Evolutionary conservation across 768 basidiomycete genomes (phyloP).

Genomic region (Calvatia gigantea): DNA sequence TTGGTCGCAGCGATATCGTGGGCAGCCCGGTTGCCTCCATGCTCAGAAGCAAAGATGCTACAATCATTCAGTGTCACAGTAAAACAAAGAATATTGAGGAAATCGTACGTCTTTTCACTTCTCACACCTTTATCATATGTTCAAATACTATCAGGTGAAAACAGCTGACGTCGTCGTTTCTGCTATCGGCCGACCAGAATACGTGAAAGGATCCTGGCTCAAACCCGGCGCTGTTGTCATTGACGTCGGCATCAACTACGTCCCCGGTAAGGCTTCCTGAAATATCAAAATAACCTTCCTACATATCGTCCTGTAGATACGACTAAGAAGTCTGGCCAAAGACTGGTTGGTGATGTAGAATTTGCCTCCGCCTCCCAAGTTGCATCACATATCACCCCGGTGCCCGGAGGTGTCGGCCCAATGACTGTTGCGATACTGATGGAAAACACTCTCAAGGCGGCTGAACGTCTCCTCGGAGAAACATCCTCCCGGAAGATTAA

Average conservation of each 20-base stretch:
- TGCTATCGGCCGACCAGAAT: slow-evolving; percentile 92
- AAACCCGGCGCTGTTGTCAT: slow-evolving; percentile 95
- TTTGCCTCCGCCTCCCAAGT: slow-evolving; percentile 70
- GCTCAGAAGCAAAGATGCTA: slow-evolving; percentile 87
- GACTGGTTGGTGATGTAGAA: slow-evolving; percentile 95
- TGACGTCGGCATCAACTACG: slow-evolving; percentile 97
- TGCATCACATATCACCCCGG: slow-evolving; percentile 93
- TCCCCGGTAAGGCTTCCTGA: slow-evolving; percentile 57
- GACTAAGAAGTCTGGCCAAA: slow-evolving; percentile 91
- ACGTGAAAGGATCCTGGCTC: slow-evolving; percentile 90
- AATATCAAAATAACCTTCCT: not conserved
- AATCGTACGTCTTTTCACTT: slow-evolving; percentile 53
- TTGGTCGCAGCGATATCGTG: slow-evolving; percentile 97
- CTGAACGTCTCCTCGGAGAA: slow-evolving; percentile 76
- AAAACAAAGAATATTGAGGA: slow-evolving; percentile 76
- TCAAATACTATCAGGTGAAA: slow-evolving; percentile 51
- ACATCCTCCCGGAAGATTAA: slow-evolving; percentile 63
- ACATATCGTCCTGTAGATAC: slow-evolving; percentile 56
- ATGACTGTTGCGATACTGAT: slow-evolving; percentile 99
- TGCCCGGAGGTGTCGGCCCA: slow-evolving; percentile 98
- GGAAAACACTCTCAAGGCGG: slow-evolving; percentile 87
- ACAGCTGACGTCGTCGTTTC: slow-evolving; percentile 91
- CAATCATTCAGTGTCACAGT: slow-evolving; percentile 97
- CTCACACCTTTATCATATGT: not conserved
- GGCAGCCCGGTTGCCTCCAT: slow-evolving; percentile 93